A percentile compares a stretch with the other conserved stretches of the same genome.
phyloP scores from a whole-genome alignment of 2,329 filamentous ascomycete species.

The Verticillium klebahnii region DNA sequence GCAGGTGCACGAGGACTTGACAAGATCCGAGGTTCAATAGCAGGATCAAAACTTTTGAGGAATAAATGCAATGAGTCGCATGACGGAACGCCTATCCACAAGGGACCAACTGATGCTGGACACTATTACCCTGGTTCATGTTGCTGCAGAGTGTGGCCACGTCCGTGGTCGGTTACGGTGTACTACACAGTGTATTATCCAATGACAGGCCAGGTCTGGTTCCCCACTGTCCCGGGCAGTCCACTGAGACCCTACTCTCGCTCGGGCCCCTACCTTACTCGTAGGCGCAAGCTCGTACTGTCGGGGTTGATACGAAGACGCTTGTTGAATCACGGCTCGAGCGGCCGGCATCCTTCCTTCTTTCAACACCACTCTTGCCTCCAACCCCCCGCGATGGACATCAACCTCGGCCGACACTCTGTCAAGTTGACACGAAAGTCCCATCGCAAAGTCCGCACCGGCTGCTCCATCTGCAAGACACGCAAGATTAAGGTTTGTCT shows the following conservation, averaged over 20 bases:
- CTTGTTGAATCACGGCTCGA: not conserved
- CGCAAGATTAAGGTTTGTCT: conserved; percentile 1
- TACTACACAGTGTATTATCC: not conserved
- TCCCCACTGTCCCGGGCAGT: too few relatives aligned
- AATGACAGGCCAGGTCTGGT: not conserved
- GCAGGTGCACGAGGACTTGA: too few relatives aligned
- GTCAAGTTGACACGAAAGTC: not conserved
- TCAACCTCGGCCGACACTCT: not conserved
- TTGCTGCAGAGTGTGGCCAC: too few relatives aligned
- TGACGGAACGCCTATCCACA: too few relatives aligned
- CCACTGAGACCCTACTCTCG: too few relatives aligned
- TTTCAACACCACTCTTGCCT: not conserved
- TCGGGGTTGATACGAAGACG: not conserved
- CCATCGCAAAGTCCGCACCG: not conserved
- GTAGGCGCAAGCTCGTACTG: not conserved
- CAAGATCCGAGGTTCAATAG: too few relatives aligned
- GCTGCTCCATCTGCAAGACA: not conserved
- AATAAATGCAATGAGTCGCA: too few relatives aligned
- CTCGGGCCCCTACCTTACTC: not conserved
- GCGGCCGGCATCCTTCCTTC: not conserved
- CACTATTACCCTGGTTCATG: too few relatives aligned
- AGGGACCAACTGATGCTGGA: too few relatives aligned
- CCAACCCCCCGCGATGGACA: not conserved
- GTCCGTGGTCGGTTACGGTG: too few relatives aligned
- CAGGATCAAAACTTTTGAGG: too few relatives aligned